Base-by-base conservation (phyloP, 1,284 basidiomycete species). In the Coriolopsis trogii region DNA sequence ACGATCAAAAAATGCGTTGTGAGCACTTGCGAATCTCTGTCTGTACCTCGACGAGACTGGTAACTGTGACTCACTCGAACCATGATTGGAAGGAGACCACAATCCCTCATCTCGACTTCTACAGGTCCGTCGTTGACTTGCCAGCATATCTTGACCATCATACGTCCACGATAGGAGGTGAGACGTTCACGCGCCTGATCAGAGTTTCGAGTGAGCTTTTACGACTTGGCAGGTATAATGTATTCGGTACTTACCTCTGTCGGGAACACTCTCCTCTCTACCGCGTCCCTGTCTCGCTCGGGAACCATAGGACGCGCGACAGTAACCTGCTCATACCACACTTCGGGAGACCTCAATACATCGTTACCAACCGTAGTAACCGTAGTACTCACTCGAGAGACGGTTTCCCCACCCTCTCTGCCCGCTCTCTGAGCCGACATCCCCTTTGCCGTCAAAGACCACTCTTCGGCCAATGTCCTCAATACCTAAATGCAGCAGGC, bases 51-150 rank as follows among this genome's bases (percentile, higher is more conserved):
- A 30, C 8, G 8, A 30, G 13, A 30, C 4, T 6, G n/a, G n/a
- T 4, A 18, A 34, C 20, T 30, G 33, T 16, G 49, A 80, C 91
- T 65, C 70, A 95, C 93, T 67, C 93, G 85, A 71, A 98, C 89
- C 95, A 99, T 98, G 73, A 99, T 87, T 5, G 97, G 97, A 15
- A 98, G 78, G 40, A 93, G 79, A 55, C 97, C 97, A 67, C 97
- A 93, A 58, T 98, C 94, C 62, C 89, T 87, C 46, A 83, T 83
- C 56, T 91, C 82, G 59, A 87, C 86, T 60, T 90, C 84, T 49
- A 82, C 81, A 20, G 88, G 82, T n/a, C 82, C 80, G 25, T 77
- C 75, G 60, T 91, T 87, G 23, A 98, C 84, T 48, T 84, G 87
- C 92, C 93, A 98, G 59, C 87, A 87, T 49, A 99, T 70, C 65